Percentiles rank a stretch among this genome's conserved stretches.
phyloP scores from a whole-genome alignment of 257 asterid species.

The Solanum chiquidenum region DNA sequence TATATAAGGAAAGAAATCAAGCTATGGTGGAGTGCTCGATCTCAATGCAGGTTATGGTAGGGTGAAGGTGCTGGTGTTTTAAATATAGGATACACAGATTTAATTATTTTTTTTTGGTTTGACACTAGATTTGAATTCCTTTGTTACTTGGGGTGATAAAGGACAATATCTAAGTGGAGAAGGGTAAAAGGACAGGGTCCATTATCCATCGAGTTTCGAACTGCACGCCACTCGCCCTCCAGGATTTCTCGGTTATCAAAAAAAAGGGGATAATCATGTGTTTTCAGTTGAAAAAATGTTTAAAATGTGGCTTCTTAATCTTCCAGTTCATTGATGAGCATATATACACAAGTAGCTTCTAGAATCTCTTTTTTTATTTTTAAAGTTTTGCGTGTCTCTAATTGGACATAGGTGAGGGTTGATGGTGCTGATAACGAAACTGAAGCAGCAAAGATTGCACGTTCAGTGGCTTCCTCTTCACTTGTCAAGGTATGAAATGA shows the following conservation, averaged over 20 bases:
- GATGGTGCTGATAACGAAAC: slow-evolving; percentile 73
- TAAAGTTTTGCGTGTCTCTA: background rate
- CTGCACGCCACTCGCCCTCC: background rate
- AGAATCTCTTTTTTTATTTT: background rate
- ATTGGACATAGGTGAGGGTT: slow-evolving; percentile 55
- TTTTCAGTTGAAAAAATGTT: background rate
- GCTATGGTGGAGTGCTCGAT: background rate
- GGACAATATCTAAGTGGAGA: background rate
- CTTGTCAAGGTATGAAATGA: slow-evolving; percentile 56
- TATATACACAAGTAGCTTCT: background rate
- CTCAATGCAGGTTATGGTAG: background rate
- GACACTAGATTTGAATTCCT: background rate
- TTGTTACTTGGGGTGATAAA: background rate
- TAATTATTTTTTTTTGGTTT: background rate
- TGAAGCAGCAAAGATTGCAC: slow-evolving; percentile 85
- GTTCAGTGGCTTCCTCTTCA: slow-evolving; percentile 94
- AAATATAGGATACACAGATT: background rate
- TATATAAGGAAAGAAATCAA: background rate
- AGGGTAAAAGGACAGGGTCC: background rate
- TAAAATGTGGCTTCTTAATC: background rate
- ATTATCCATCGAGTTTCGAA: background rate
- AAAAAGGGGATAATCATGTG: background rate
- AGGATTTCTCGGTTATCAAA: background rate
- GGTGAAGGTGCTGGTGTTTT: background rate
- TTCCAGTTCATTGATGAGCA: background rate